phyloP scores from a whole-genome alignment of 2,329 filamentous ascomycete genomes.

The Nannizziopsis barbatae region DNA sequence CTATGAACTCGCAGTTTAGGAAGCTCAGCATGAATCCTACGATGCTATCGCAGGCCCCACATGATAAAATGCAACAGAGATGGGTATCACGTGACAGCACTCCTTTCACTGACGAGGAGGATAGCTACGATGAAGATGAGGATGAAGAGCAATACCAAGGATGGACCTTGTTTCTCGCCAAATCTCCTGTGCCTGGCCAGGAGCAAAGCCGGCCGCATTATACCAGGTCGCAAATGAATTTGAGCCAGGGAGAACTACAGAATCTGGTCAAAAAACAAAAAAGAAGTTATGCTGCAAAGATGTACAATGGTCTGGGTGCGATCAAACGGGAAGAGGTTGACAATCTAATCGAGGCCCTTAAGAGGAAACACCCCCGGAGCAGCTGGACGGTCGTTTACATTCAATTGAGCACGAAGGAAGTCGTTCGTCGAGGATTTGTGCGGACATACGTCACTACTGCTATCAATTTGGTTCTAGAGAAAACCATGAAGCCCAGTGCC shows the following conservation, averaged over 20 bases:
- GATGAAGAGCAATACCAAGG: conserved; percentile 21
- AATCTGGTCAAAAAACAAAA: conserved; percentile 24
- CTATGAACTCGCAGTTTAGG: conserved; percentile 10
- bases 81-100: neutral
- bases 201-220: conserved; percentile 25
- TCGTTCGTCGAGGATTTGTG: conserved; percentile 16
- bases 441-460: conserved; percentile 23
- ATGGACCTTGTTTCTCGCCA: conserved; percentile 28
- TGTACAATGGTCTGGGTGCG: conserved; percentile 23
- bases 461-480: conserved; percentile 28
- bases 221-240: conserved; percentile 23
- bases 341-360: conserved; percentile 26
- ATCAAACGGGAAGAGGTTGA: conserved; percentile 27
- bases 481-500: conserved; percentile 19
- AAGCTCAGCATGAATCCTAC: conserved; percentile 9
- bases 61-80: neutral
- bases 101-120: conserved; percentile 3
- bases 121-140: conserved; percentile 1
- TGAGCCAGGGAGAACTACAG: conserved; percentile 24
- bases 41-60: neutral
- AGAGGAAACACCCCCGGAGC: conserved; percentile 22
- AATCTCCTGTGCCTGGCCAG: conserved; percentile 20
- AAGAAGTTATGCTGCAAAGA: conserved; percentile 22
- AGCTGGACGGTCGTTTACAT: conserved; percentile 32
- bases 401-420: conserved; percentile 22